Percentiles rank a stretch among this genome's conserved stretches.
Conservation (phyloP, 2,329 filamentous ascomycete species). For the Aureobasidium mangrovei region DNA sequence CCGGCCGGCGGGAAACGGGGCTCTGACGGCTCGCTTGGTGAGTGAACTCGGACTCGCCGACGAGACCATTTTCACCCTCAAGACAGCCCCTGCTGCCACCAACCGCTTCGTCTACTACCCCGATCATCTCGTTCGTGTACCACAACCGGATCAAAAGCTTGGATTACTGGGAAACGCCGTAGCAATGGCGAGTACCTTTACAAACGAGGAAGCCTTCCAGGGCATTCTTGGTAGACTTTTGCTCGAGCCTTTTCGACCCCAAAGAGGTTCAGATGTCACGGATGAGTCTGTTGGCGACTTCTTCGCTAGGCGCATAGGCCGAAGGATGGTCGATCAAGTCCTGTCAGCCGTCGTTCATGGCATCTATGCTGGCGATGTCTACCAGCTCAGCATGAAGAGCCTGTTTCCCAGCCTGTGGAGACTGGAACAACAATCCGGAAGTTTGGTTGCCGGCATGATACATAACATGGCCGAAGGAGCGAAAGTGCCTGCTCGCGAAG, state of each 20-base stretch:
- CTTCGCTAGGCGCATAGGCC: slow-evolving; percentile 46
- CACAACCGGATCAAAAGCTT: slow-evolving; percentile 33
- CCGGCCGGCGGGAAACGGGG: slow-evolving; percentile 50
- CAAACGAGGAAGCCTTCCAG: slow-evolving; percentile 49
- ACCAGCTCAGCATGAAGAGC: slow-evolving; percentile 65
- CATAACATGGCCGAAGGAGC: slow-evolving; percentile 24
- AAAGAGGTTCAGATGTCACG: slow-evolving; percentile 30
- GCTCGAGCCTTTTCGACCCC: slow-evolving; percentile 24
- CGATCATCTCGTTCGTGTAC: slow-evolving; percentile 63
- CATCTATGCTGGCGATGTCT: slow-evolving; percentile 84
- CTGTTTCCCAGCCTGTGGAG: slow-evolving; percentile 45
- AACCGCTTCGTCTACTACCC: slow-evolving; percentile 85
- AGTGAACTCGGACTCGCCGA: slow-evolving; percentile 47
- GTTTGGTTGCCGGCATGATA: slow-evolving; percentile 28
- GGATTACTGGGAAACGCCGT: slow-evolving; percentile 26
- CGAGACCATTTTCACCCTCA: slow-evolving; percentile 47
- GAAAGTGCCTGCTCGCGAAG: slow-evolving; percentile 28
- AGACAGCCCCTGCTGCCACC: slow-evolving; percentile 41
- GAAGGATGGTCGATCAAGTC: slow-evolving; percentile 58
- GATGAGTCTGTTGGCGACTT: slow-evolving; percentile 70
- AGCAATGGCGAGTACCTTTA: slow-evolving; percentile 28
- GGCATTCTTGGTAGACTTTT: slow-evolving; percentile 33
- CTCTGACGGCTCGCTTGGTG: slow-evolving; percentile 64
- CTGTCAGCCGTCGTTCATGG: slow-evolving; percentile 72
- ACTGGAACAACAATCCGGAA: slow-evolving; percentile 39